Base-by-base conservation (phyloP, 1,284 basidiomycete genomes). In the Austroboletus novae-zelandiae region DNA sequence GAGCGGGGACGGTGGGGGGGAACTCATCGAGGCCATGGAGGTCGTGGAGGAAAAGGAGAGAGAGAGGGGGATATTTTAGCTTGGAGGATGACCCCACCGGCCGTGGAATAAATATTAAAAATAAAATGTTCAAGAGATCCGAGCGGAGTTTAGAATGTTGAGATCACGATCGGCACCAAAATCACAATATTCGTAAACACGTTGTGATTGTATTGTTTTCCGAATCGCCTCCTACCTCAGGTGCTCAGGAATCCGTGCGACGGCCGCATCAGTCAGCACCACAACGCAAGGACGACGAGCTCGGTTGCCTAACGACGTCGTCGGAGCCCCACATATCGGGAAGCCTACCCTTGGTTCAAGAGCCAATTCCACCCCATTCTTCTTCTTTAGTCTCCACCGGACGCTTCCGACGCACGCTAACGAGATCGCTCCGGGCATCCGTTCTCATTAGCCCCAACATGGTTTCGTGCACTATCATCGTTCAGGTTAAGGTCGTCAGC, bases 391-490 rank as follows among this genome's bases (percentile, higher is more conserved):
- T 52, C 15, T 40, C 45, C 29, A 35, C 35, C 3, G 23, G 2
- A 32, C 42, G 32, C 40, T 30, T 50, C 70, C 36, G 50, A 53
- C 5, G 60, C 40, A 9, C 27, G 17, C 43, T 9, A 9, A 65
- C 55, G 43, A 81, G 49, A 57, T 76, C 78, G 47, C 64, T 72
- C 5, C 74, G 73, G 18, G 81, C 81, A 41, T 75, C 75, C 6
- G 68, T 67, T 47, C 72, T 77, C 46, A 72, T 74, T 45, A 82
- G 47, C 1, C 82, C 82, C 27, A 84, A 56, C 72, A 84, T 76
- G 6, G 64, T 70, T 40, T 78, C 76, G 56, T 83, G 76, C 43
- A 69, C 82, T 84, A 48, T 23, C 40, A 43, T 10, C 27, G 45
- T 43, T 43, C 42, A 18, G 17, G 44, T 49, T 17, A 45, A 25